phyloP scores from a whole-genome alignment of 306 rosid genomes.

The Lathyrus tuberosus region DNA sequence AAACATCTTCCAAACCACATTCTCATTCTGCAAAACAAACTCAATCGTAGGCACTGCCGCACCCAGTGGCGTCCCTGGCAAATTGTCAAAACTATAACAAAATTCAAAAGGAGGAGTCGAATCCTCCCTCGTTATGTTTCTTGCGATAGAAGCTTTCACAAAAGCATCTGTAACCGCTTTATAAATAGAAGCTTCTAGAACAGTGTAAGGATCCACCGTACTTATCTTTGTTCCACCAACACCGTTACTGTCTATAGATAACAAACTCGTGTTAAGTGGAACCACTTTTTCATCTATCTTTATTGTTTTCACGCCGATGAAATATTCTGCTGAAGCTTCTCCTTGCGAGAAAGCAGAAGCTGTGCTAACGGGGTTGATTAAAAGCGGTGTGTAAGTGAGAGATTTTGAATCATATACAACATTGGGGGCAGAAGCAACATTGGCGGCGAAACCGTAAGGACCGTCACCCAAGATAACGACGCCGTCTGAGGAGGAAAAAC shows the following conservation, averaged over 20 bases:
- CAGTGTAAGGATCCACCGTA: constrained; percentile 65
- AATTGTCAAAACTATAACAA: constrained; percentile 53
- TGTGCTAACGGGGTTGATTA: constrained; percentile 62
- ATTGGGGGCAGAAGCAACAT: background rate
- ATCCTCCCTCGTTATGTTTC: constrained; percentile 48
- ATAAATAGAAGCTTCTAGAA: constrained; percentile 58
- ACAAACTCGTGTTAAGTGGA: constrained; percentile 45
- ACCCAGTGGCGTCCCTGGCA: constrained; percentile 37
- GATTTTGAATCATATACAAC: constrained; percentile 34
- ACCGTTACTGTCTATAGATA: constrained; percentile 51
- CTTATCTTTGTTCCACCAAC: constrained; percentile 79
- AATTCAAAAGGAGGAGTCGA: constrained; percentile 48
- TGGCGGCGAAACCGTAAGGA: constrained; percentile 53
- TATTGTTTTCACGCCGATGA: constrained; percentile 59
- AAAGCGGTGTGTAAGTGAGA: constrained; percentile 51
- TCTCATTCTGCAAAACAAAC: constrained; percentile 39
- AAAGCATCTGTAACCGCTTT: constrained; percentile 54
- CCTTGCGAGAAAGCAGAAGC: constrained; percentile 51
- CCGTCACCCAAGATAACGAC: constrained; percentile 61
- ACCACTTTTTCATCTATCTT: constrained; percentile 42
- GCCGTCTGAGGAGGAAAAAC: constrained; percentile 49
- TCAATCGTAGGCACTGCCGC: constrained; percentile 47
- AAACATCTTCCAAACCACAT: constrained; percentile 38
- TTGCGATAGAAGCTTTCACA: constrained; percentile 39
- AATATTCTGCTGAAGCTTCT: constrained; percentile 56